Evolutionary conservation across 306 rosid genomes (phyloP), one percentile per base, ranked within the genome.

Genomic region (Psophocarpus tetragonolobus): DNA sequence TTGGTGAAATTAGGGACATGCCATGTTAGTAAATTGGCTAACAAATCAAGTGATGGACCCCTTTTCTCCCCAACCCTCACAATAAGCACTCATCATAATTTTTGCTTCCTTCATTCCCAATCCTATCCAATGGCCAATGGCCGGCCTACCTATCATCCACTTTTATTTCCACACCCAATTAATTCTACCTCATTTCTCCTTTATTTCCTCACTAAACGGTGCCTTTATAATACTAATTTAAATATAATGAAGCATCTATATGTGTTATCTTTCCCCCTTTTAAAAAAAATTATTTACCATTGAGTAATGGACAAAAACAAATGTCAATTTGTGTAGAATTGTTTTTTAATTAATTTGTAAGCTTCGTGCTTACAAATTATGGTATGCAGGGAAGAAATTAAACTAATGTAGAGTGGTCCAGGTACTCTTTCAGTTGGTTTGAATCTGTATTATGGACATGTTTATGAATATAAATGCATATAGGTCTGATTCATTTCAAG

Each of bases 11-110:
- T 60, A 75, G 84, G 60, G 83, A 73, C 88, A 82, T 68, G 71
- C 87, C 89, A 83, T 88, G 86, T 84, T 78, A 90, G 82, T 67
- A 38, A 79, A 75, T 82, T 86, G 84, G 84, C 88, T 71, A 83
- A 86, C 91, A 84, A 83, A 86, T 84, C 72, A 79, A 73, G 74
- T 73, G 85, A 77, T 72, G 83, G 90, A 88, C 3, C 75, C 74
- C 18, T 2, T 2, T 48, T 32, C 35, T 17, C 5, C 7, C 27
- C 27, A 12, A 20, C 21, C 78, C 4, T 39, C 11, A 18, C 36
- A 42, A 62, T 41, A 36, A 41, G 8, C 24, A 48, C n/a, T 63
- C 77, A 48, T 45, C 26, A 75, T 47, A 47, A 67, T 47, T 13
- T 64, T 44, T 73, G 38, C 24, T 75, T 68, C 73, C 2, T 58